Base-by-base conservation (phyloP, 345 rosid species). In the Arabis hirsuta region DNA sequence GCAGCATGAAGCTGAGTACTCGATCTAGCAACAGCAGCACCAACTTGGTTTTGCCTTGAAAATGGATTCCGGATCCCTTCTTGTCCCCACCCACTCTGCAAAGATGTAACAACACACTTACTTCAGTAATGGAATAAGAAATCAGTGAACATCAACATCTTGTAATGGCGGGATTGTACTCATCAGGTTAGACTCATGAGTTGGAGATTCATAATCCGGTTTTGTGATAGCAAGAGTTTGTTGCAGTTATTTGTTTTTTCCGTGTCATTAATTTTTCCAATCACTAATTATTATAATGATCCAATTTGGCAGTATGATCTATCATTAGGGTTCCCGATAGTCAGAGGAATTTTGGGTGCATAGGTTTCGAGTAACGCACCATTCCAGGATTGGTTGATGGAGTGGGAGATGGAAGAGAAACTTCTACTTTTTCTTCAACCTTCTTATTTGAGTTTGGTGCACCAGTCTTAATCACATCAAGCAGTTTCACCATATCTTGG, bases 361-460 rank as follows among this genome's bases (percentile, higher is more conserved):
- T 69, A 74, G 76, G 74, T 88, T 81, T 61, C n/a, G 55, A 9
- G 71, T 80, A 45, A 93, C 98, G 90, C 94, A 91, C 99, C 96
- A 83, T 94, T 89, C 87, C 95, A 59, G 92, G 86, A 81, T 88
- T 85, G 84, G 81, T 81, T 1, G 96, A 76, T 32, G 97, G 99
- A 51, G 99, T 94, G 41, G 97, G 97, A 38, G 97, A 89, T 38
- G 97, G 99, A 76, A 91, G 97, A 69, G 97, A 91, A 54, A 89
- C 96, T 85, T 88, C 91, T 56, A 83, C 90, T 62, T 76, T 87
- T 82, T 85, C 89, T 78, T 85, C 90, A 42, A 73, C 80, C 65
- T 83, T 76, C 53, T 59, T 73, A 55, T 54, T 22, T 45, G 67
- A 56, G 26, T 63, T 41, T 46, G 60, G 62, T 32, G 53, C 81